These are phyloP conservation scores for Pseudogymnoascus sp. DNA, from an alignment of 2,329 filamentous ascomycete species.

Conservation along the genomic window DNA sequence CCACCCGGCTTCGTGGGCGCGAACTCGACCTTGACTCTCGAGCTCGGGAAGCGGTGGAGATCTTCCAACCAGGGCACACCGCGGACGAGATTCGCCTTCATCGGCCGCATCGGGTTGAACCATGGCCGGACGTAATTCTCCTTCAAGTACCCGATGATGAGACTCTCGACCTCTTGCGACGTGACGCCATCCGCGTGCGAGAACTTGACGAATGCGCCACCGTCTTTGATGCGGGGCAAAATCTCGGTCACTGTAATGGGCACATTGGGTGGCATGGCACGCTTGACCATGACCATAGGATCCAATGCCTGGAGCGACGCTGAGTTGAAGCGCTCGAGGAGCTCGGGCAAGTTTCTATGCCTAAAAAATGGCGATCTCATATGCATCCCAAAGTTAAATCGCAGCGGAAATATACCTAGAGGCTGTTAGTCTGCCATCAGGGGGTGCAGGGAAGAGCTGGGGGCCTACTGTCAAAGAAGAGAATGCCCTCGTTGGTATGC, in stretches of 20 bases:
- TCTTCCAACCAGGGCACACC: constrained; percentile 94
- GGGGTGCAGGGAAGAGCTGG: background rate
- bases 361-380: background rate
- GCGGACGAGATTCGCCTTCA: constrained; percentile 66
- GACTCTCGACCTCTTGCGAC: constrained; percentile 50
- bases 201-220: constrained; percentile 89
- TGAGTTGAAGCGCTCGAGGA: constrained; percentile 45
- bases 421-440: constrained; percentile 41
- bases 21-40: constrained; percentile 76
- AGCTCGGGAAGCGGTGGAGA: constrained; percentile 72
- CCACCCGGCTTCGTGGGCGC: constrained; percentile 64
- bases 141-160: constrained; percentile 54
- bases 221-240: constrained; percentile 79
- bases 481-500: constrained; percentile 66
- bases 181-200: constrained; percentile 40
- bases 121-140: constrained; percentile 73
- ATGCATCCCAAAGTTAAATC: constrained; percentile 28
- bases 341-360: constrained; percentile 37
- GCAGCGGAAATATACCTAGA: constrained; percentile 72
- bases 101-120: constrained; percentile 75
- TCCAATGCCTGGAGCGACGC: constrained; percentile 47
- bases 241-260: constrained; percentile 71
- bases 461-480: constrained; percentile 79
- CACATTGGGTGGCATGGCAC: constrained; percentile 55
- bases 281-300: constrained; percentile 46